Conservation (phyloP, 2,329 filamentous ascomycete genomes). For the Nothomitra cinnamomea region DNA sequence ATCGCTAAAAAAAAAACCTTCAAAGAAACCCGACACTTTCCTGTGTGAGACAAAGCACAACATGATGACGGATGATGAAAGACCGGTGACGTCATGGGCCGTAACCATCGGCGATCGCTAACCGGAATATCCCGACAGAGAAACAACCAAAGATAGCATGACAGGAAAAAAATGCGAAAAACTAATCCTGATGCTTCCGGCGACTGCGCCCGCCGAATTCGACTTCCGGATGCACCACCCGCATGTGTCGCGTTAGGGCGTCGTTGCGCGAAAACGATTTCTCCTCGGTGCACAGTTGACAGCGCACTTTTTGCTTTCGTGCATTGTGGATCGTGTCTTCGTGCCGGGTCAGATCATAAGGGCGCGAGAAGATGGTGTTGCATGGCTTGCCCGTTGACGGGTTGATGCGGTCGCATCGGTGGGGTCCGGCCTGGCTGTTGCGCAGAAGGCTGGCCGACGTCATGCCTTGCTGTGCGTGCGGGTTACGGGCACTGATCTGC, state of each 20-base stretch:
- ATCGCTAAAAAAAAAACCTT: no score
- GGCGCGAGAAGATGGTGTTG: conserved; percentile 83
- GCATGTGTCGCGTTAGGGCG: conserved; percentile 83
- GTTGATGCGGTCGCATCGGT: conserved; percentile 85
- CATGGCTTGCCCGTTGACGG: conserved; percentile 90
- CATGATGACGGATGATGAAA: no score
- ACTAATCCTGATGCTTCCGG: conserved; percentile 8
- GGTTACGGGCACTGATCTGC: conserved; percentile 41
- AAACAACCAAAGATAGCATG: not conserved
- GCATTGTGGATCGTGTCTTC: conserved; percentile 96
- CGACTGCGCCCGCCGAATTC: conserved; percentile 55
- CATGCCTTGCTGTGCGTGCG: conserved; percentile 25
- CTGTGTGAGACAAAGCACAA: no score
- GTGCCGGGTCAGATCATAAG: conserved; percentile 90
- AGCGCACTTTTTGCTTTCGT: conserved; percentile 85
- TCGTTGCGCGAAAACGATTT: conserved; percentile 96
- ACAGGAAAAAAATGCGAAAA: conserved; percentile 5
- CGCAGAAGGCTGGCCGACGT: conserved; percentile 40
- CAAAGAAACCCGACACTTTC: no score
- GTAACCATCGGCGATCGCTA: no score
- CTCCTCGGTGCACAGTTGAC: conserved; percentile 82
- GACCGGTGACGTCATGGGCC: no score
- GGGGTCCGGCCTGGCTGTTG: conserved; percentile 83
- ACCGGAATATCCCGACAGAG: no score
- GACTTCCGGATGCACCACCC: conserved; percentile 81